Conservation (phyloP, 2,329 filamentous ascomycete genomes). For the Fusarium piperis region DNA sequence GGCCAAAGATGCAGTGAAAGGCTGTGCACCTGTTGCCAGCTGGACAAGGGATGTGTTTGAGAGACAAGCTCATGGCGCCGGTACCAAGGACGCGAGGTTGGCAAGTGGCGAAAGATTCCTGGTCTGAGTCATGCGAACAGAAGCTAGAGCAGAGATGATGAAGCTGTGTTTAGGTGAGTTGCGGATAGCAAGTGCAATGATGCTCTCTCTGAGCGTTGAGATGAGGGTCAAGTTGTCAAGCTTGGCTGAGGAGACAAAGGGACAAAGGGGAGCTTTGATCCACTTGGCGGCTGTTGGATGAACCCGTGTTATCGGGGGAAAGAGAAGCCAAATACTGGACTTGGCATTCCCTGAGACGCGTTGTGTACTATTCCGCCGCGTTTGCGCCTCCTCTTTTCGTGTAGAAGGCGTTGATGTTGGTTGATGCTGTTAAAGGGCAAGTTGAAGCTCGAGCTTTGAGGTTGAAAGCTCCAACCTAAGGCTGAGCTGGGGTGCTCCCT, state of each 20-base stretch:
- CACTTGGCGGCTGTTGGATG: conserved; percentile 6
- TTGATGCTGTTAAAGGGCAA: neutral
- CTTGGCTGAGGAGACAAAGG: conserved; percentile 1
- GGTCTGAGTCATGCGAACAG: neutral
- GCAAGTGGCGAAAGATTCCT: neutral
- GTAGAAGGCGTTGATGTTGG: neutral
- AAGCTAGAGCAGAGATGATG: neutral
- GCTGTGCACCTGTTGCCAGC: conserved; percentile 59
- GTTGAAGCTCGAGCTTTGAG: conserved; percentile 1
- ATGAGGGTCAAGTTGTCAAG: conserved; percentile 7
- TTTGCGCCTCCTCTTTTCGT: neutral
- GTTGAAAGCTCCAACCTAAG: conserved; percentile 3
- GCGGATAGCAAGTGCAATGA: neutral
- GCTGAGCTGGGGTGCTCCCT: conserved; percentile 19
- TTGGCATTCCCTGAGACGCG: neutral
- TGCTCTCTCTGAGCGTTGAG: conserved; percentile 1
- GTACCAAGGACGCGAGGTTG: neutral
- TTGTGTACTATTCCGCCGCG: too few relatives aligned
- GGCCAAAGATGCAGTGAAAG: conserved; percentile 62
- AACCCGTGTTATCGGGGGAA: conserved; percentile 1
- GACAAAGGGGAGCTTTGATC: conserved; percentile 12
- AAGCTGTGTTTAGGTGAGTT: neutral
- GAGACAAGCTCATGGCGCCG: conserved; percentile 50
- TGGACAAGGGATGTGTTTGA: conserved; percentile 62
- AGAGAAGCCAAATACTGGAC: neutral